Evolutionary conservation across 371 early-diverging fungal species (phyloP).

Genomic region (Rhizopus arrhizus): DNA sequence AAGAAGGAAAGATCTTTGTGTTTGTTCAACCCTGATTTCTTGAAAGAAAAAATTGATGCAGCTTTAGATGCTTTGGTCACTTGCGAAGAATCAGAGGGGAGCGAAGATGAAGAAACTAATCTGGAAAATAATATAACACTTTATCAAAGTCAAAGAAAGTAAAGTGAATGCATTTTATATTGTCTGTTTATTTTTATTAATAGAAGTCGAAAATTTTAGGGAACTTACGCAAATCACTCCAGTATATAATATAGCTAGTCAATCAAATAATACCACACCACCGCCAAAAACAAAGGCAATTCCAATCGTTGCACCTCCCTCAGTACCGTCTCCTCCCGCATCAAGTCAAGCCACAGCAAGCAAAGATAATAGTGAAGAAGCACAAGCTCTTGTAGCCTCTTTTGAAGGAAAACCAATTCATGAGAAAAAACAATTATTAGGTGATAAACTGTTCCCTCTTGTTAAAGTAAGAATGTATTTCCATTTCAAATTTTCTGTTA

Average conservation of each 20-base stretch:
- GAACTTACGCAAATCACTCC: background rate
- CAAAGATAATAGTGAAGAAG: constrained; percentile 8
- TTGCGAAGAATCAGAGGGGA: constrained; percentile 34
- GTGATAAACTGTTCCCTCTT: constrained; percentile 45
- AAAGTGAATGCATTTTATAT: background rate
- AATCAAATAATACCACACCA: background rate
- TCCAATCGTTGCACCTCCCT: constrained; percentile 35
- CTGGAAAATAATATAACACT: constrained; percentile 3
- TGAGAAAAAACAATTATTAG: constrained; percentile 44
- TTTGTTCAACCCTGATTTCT: constrained; percentile 52
- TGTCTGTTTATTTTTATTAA: background rate
- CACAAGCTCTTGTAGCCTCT: constrained; percentile 17
- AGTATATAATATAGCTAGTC: background rate
- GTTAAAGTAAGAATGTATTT: constrained; percentile 36
- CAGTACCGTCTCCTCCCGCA: constrained; percentile 12
- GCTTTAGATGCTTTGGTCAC: constrained; percentile 49
- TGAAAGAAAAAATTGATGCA: constrained; percentile 44
- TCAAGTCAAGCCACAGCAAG: background rate
- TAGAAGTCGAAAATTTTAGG: background rate
- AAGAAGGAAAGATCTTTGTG: constrained; percentile 53
- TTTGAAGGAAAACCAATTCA: constrained; percentile 36
- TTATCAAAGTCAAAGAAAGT: constrained; percentile 8
- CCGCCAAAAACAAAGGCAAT: constrained; percentile 42
- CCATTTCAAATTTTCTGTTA: background rate
- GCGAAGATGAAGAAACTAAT: constrained; percentile 19